Percentiles rank a stretch among this genome's conserved stretches.
Conservation (phyloP, 345 rosid genomes). For the Orychophragmus violaceus region DNA sequence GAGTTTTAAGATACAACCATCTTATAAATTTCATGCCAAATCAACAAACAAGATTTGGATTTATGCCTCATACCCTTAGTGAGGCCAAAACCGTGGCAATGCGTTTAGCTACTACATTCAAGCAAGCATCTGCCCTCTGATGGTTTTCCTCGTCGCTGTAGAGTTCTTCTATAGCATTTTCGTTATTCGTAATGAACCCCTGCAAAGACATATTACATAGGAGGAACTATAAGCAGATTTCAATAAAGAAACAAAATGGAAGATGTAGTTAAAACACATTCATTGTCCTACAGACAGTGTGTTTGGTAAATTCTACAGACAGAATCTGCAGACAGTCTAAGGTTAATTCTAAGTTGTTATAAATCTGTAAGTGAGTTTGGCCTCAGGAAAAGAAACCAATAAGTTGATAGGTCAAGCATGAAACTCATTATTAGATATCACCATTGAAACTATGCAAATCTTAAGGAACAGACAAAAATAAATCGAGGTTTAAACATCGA, state of each 20-base stretch:
- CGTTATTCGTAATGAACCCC: conserved; percentile 84
- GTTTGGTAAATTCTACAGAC: not conserved
- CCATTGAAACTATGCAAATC: not conserved
- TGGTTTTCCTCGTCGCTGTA: conserved; percentile 72
- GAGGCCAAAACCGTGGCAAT: conserved; percentile 96
- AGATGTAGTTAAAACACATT: not conserved
- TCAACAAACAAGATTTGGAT: conserved; percentile 14
- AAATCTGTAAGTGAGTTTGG: not conserved
- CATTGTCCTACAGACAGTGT: not conserved
- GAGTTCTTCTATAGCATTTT: conserved; percentile 84
- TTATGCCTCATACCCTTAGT: conserved; percentile 51
- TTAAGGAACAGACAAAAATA: not conserved
- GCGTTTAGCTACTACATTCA: conserved; percentile 86
- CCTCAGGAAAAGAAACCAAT: conserved; percentile 7
- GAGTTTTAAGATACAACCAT: not conserved
- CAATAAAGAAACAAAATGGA: not conserved
- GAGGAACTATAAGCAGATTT: not conserved
- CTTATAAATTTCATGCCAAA: conserved; percentile 9
- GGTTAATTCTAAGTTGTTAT: not conserved
- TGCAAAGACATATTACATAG: conserved; percentile 13
- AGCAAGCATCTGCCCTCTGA: conserved; percentile 69
- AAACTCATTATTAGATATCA: not conserved
- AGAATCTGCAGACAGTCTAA: not conserved
- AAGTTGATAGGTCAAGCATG: not conserved
- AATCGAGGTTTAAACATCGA: not conserved